Percentiles rank a stretch among this genome's conserved stretches.
These are phyloP conservation scores for Chalciporus pseudorubinellus DNA, from an alignment of 768 basidiomycete genomes.

Conservation along the genomic window DNA sequence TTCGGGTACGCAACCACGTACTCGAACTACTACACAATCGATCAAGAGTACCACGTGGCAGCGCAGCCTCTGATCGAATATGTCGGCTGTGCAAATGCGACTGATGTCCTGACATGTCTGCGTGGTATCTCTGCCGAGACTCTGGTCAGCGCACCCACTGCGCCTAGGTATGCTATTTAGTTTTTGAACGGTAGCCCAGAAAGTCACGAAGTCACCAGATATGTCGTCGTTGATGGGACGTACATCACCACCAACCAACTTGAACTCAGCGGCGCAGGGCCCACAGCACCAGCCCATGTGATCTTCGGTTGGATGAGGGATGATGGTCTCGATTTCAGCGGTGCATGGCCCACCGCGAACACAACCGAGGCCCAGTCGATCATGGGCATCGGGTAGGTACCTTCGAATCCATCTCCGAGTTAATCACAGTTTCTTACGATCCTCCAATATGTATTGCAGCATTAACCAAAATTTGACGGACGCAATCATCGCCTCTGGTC, in stretches of 20 bases:
- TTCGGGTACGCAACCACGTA: conserved; percentile 48
- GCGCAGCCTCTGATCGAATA: conserved; percentile 34
- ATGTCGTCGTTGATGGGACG: conserved; percentile 47
- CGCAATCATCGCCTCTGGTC: conserved; percentile 1
- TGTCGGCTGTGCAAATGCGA: conserved; percentile 36
- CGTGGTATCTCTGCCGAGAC: conserved; percentile 6
- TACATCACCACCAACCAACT: conserved; percentile 41
- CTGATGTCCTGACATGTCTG: conserved; percentile 5
- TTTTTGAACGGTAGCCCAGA: conserved; percentile 9
- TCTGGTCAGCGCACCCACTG: conserved; percentile 7
- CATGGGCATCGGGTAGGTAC: neutral
- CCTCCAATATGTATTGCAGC: neutral
- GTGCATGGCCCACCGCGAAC: conserved; percentile 30
- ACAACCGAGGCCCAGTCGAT: neutral
- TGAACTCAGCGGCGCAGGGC: conserved; percentile 38
- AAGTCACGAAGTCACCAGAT: conserved; percentile 21
- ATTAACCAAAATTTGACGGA: conserved; percentile 2
- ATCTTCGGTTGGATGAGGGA: conserved; percentile 52
- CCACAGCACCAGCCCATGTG: conserved; percentile 42
- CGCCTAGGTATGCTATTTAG: neutral
- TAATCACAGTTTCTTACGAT: neutral
- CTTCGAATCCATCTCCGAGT: too few species aligned
- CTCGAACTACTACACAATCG: conserved; percentile 47
- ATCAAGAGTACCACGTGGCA: conserved; percentile 37
- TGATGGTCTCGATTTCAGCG: conserved; percentile 48